Percentiles rank a stretch among this genome's conserved stretches.
phyloP scores from a whole-genome alignment of 768 basidiomycete species.

The Lactarius hatsudake region DNA sequence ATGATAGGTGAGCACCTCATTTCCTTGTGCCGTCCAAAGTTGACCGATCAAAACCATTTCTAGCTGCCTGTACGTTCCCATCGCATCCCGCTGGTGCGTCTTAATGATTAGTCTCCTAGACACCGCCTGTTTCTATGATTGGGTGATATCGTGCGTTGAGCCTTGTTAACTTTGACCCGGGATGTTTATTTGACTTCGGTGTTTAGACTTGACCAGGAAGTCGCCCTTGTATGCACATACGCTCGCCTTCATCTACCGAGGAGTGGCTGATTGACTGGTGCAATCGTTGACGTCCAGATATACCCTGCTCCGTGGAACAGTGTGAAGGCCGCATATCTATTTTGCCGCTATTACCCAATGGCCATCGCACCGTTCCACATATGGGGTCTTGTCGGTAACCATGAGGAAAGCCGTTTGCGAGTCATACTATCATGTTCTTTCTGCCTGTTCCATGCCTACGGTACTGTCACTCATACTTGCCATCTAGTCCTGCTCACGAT shows the following conservation, averaged over 20 bases:
- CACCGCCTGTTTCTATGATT: slow-evolving; percentile 26
- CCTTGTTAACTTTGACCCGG: not conserved
- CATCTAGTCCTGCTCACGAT: not conserved
- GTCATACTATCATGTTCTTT: slow-evolving; percentile 10
- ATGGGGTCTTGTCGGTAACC: slow-evolving; percentile 17
- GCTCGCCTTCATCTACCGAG: not conserved
- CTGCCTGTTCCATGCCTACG: slow-evolving; percentile 10
- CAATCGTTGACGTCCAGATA: slow-evolving; percentile 11
- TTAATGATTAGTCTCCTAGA: slow-evolving; percentile 11
- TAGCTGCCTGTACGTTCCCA: slow-evolving; percentile 15
- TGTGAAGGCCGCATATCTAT: slow-evolving; percentile 21
- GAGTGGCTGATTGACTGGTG: not conserved
- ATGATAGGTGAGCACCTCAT: not conserved
- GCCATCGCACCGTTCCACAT: slow-evolving; percentile 18
- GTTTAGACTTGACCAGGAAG: slow-evolving; percentile 22
- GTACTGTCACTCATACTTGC: slow-evolving; percentile 5
- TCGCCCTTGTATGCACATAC: slow-evolving; percentile 5
- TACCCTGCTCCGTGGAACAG: slow-evolving; percentile 16
- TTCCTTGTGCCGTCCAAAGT: not conserved
- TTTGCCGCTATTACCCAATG: slow-evolving; percentile 25
- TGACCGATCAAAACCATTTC: not conserved
- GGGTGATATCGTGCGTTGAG: slow-evolving; percentile 25
- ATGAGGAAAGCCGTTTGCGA: not conserved
- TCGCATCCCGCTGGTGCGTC: not conserved
- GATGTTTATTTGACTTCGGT: not conserved